Evolutionary conservation across 495 filamentous ascomycete genomes (phyloP), one percentile per base, ranked within the genome.

Genomic region (Aspergillus kassunensis): DNA sequence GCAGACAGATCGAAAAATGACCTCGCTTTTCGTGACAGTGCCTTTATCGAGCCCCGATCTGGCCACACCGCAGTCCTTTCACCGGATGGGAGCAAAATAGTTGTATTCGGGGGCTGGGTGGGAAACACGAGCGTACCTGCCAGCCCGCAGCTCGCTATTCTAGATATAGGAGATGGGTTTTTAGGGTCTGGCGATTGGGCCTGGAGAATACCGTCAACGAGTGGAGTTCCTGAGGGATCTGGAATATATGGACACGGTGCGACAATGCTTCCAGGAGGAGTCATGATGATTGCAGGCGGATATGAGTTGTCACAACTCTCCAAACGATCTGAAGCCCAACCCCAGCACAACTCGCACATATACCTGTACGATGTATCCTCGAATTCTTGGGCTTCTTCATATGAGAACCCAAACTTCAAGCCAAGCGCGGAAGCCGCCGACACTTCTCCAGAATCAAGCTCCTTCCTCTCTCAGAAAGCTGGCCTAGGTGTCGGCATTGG

Each of bases 61-160:
- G 92, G 92, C 1, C 92, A 97, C 57, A 89, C 87, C 0, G 82
- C 92, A 9, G 79, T 95, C 6, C 69, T 95, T 6, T 88, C 83
- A 3, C 75, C 82, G 33, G 90, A 96, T 66, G 90, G 91, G 2
- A 81, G 66, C 25, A 80, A 76, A 42, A 68, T 96, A 10, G 72
- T 95, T 39, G 72, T 97, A 4, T 80, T 89, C 58, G 92, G 92
- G 12, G 92, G 92, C 8, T 97, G 92, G 92, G 88, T 95, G 11
- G 91, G 91, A 12, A 83, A 95, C 67, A 72, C 82, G 0, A 78
- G 68, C 16, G 82, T 82, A 25, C 77, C 90, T 13, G 92, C 92
- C 2, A 68, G 81, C 29, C 92, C 92, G 12, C 90, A 92, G 60
- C 71, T 97, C 11, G 88, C 81, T 1, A 69, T 96, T 16, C 69